These are phyloP conservation scores for Aspergillus udagawae DNA, from an alignment of 2,329 filamentous ascomycete genomes.

Conservation along the genomic window DNA sequence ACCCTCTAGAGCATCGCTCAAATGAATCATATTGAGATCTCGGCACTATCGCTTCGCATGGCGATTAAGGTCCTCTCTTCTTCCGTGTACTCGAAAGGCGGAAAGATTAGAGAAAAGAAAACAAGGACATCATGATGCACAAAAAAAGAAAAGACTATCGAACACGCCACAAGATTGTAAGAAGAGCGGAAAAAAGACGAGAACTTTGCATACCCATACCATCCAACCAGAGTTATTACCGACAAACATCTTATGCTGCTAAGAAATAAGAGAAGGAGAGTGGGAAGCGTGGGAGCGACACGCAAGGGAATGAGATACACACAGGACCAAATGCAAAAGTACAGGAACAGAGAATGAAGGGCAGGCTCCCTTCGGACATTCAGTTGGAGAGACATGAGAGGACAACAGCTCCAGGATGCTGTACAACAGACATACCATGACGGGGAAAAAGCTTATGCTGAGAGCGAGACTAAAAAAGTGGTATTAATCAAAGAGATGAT, in stretches of 20 bases:
- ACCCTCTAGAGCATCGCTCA: neutral
- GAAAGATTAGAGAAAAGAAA: neutral
- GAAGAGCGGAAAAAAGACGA: neutral
- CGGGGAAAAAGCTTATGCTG: constrained; percentile 1
- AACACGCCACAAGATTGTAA: neutral
- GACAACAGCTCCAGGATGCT: constrained; percentile 3
- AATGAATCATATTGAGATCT: neutral
- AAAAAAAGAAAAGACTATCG: neutral
- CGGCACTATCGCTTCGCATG: neutral
- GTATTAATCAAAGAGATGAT: constrained; percentile 27
- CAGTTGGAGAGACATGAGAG: neutral
- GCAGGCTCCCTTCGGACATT: neutral
- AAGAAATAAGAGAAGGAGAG: neutral
- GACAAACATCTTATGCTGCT: neutral
- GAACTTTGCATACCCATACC: constrained; percentile 2
- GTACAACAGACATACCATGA: constrained; percentile 4
- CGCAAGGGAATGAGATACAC: constrained; percentile 1
- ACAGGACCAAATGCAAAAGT: constrained; percentile 3
- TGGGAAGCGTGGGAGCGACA: neutral
- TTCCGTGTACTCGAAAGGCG: neutral
- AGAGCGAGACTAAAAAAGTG: constrained; percentile 7
- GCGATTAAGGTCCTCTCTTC: neutral
- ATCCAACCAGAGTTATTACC: constrained; percentile 3
- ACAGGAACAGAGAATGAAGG: neutral
- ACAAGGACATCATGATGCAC: neutral